Conservation (phyloP, 108 stramenopile species). For the Bacterosira constricta region DNA sequence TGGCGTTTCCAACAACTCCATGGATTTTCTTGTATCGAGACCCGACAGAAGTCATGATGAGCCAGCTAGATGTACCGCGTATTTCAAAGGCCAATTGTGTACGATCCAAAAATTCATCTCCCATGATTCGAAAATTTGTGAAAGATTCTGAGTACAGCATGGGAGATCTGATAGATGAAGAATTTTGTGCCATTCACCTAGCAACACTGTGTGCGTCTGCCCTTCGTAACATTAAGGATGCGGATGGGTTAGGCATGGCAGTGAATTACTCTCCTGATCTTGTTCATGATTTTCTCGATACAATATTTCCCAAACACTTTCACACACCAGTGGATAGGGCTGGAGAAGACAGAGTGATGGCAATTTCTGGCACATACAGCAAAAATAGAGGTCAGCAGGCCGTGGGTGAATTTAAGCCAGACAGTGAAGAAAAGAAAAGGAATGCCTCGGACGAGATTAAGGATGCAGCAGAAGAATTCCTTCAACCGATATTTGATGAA, state of each 20-base stretch:
- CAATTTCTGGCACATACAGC: constrained; percentile 67
- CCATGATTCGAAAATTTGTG: constrained; percentile 30
- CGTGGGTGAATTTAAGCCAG: constrained; percentile 57
- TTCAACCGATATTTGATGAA: constrained; percentile 55
- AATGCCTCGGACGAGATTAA: constrained; percentile 57
- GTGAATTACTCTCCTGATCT: constrained; percentile 67
- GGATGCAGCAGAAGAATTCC: constrained; percentile 60
- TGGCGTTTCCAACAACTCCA: constrained; percentile 90
- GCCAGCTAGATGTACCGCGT: constrained; percentile 57
- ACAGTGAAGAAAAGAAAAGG: constrained; percentile 68
- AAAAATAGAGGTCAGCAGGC: constrained; percentile 65
- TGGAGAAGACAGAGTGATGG: constrained; percentile 55
- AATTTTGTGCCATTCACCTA: constrained; percentile 86
- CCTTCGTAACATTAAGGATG: constrained; percentile 40
- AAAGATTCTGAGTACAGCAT: constrained; percentile 33
- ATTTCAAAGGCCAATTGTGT: constrained; percentile 63
- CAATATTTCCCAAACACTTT: constrained; percentile 63
- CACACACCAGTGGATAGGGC: constrained; percentile 34
- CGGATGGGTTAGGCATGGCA: constrained; percentile 57
- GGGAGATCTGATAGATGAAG: constrained; percentile 47
- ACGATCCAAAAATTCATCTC: constrained; percentile 42
- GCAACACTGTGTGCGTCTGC: constrained; percentile 80
- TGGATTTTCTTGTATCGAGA: constrained; percentile 95
- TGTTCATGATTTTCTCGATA: constrained; percentile 57
- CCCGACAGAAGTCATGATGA: constrained; percentile 95